Evolutionary conservation across 2,329 filamentous ascomycete species (phyloP).

Genomic region (Alternaria brassicae): DNA sequence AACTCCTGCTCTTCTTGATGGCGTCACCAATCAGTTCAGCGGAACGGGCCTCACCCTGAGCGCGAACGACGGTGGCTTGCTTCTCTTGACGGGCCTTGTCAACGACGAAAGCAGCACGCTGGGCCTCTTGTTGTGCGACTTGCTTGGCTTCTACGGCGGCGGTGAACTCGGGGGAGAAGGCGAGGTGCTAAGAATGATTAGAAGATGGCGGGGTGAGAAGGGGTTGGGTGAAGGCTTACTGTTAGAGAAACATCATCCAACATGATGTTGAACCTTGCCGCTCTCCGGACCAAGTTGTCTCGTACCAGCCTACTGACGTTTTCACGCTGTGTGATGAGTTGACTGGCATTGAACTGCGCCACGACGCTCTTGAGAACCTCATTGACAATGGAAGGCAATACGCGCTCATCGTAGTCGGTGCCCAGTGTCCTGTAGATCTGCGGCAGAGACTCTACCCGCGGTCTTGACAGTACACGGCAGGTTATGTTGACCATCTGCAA

Average conservation of each 20-base stretch:
- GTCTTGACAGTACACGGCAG: slow-evolving; percentile 95
- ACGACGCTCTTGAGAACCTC: slow-evolving; percentile 99
- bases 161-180: slow-evolving; percentile 74
- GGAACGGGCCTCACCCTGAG: slow-evolving; percentile 97
- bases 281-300: slow-evolving; percentile 89
- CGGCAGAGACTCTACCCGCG: slow-evolving; percentile 84
- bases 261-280: slow-evolving; percentile 95
- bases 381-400: slow-evolving; percentile 97
- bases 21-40: slow-evolving; percentile 98
- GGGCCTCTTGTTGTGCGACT: slow-evolving; percentile 86
- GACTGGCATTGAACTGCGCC: slow-evolving; percentile 96
- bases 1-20: slow-evolving; percentile 98
- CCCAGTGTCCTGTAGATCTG: slow-evolving; percentile 98
- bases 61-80: slow-evolving; percentile 97
- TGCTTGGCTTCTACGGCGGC: slow-evolving; percentile 74
- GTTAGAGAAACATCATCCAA: slow-evolving; percentile 97
- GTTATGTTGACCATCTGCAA: slow-evolving; percentile 99
- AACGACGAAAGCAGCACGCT: slow-evolving; percentile 95
- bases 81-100: slow-evolving; percentile 99
- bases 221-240: slow-evolving; percentile 60
- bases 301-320: slow-evolving; percentile 90
- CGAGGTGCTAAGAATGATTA: slow-evolving; percentile 62
- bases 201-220: slow-evolving; percentile 12
- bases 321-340: slow-evolving; percentile 99
- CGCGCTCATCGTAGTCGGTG: slow-evolving; percentile 95